These are phyloP conservation scores for Oehlia diaphana DNA, from an alignment of 192 early-diverging fungal species.

Conservation along the genomic window DNA sequence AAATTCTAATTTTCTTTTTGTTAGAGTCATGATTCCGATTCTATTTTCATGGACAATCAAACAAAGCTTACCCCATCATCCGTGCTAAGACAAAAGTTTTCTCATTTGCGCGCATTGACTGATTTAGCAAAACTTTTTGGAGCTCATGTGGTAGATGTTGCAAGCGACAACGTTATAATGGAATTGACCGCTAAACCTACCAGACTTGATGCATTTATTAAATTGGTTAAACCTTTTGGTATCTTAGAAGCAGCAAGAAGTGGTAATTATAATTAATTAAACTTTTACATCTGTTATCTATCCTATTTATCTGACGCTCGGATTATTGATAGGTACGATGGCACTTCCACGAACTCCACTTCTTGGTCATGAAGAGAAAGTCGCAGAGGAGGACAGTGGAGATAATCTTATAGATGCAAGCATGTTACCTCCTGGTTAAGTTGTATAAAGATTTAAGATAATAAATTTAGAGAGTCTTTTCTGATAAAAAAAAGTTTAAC, in stretches of 20 bases:
- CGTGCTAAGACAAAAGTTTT: slow-evolving; percentile 51
- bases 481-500: neutral
- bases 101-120: slow-evolving; percentile 75
- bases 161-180: slow-evolving; percentile 77
- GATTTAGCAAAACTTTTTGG: slow-evolving; percentile 85
- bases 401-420: slow-evolving; percentile 79
- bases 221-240: slow-evolving; percentile 92
- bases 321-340: slow-evolving; percentile 71
- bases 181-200: slow-evolving; percentile 87
- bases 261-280: slow-evolving; percentile 45
- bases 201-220: slow-evolving; percentile 88
- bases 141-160: slow-evolving; percentile 87
- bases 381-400: slow-evolving; percentile 57
- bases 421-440: slow-evolving; percentile 88
- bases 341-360: slow-evolving; percentile 93
- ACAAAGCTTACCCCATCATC: slow-evolving; percentile 43
- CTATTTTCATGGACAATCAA: slow-evolving; percentile 23
- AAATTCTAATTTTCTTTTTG: neutral
- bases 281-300: neutral
- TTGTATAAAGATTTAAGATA: neutral
- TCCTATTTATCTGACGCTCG: neutral
- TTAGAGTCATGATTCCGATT: slow-evolving; percentile 16
- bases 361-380: slow-evolving; percentile 70
- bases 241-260: slow-evolving; percentile 92
- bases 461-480: too few species aligned